phyloP scores from a whole-genome alignment of 352 stramenopile genomes.

The Thalassiosira hispida region DNA sequence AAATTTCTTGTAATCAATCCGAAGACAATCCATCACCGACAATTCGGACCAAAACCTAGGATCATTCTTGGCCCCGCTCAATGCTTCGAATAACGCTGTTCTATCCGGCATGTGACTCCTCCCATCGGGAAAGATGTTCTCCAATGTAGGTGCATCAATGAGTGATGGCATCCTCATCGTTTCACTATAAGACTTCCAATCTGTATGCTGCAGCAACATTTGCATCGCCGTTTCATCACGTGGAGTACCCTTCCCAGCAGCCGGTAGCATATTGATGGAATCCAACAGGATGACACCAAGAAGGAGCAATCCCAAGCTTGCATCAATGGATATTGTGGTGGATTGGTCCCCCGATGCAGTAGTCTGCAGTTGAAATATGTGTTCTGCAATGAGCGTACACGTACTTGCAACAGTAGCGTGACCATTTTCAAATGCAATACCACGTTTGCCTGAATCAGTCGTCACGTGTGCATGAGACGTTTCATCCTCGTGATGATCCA shows the following conservation, averaged over 20 bases:
- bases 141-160: slow-evolving; percentile 15
- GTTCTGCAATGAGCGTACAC: slow-evolving; percentile 73
- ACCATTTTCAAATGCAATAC: slow-evolving; percentile 68
- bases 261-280: slow-evolving; percentile 75
- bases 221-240: slow-evolving; percentile 65
- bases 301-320: slow-evolving; percentile 57
- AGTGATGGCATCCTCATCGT: background rate
- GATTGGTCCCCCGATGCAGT: too few species aligned
- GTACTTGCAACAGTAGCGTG: slow-evolving; percentile 69
- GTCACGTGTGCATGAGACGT: slow-evolving; percentile 50
- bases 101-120: slow-evolving; percentile 37
- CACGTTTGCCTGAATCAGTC: slow-evolving; percentile 28
- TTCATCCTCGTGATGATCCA: slow-evolving; percentile 82
- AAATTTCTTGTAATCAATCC: slow-evolving; percentile 82
- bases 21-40: slow-evolving; percentile 63
- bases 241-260: slow-evolving; percentile 71
- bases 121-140: slow-evolving; percentile 45
- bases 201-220: slow-evolving; percentile 56
- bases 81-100: slow-evolving; percentile 61
- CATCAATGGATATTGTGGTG: slow-evolving; percentile 32
- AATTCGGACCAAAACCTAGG: slow-evolving; percentile 73
- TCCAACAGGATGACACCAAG: slow-evolving; percentile 79
- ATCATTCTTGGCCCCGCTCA: slow-evolving; percentile 75
- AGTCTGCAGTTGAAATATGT: slow-evolving; percentile 24
- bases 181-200: slow-evolving; percentile 53